Evolutionary conservation across 108 stramenopile species (phyloP), one percentile per base, ranked within the genome.

Genomic region (Skeletonema costatum): DNA sequence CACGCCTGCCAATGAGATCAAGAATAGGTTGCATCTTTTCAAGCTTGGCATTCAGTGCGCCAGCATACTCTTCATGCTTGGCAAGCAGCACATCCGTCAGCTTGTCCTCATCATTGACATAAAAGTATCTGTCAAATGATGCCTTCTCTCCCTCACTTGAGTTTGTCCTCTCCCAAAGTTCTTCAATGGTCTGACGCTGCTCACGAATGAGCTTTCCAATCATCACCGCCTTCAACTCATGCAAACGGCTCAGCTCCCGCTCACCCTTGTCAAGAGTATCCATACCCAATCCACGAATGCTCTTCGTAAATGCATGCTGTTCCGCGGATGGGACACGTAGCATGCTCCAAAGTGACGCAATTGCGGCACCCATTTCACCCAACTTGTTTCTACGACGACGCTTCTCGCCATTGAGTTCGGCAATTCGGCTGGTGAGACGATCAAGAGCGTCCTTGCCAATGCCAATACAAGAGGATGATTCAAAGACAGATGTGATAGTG

Each of bases 161-260:
- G 60, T 92, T 87, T n/a, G 92, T 96, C 78, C 93, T 88, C 16
- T 92, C 86, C 97, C 97, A 98, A 8, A 98, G 89, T 4, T 76
- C 77, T 60, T 73, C 66, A 70, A 98, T 97, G 3, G 31, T 79
- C 16, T 81, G 71, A 12, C 97, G 84, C 17, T 95, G 90, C 31
- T 96, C 94, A 17, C 77, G 73, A 66, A 98, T 87, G 14, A 98
- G 90, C 39, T 89, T 85, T 10, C 93, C 95, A 69, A 96, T 89
- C 94, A 90, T 97, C 70, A 87, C 77, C 10, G 70, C 60, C 85
- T 98, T 98, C 38, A 97, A 69, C 33, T 81, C 66, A 67, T 88
- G 64, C 31, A 98, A 81, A 12, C 97, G 85, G 32, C 64, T 59
- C 42, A 98, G 68, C 71, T 98, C 97, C 33, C 32, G 64, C 71